Conservation (phyloP, 2,329 filamentous ascomycete species). For the Trichoderma brevicompactum region DNA sequence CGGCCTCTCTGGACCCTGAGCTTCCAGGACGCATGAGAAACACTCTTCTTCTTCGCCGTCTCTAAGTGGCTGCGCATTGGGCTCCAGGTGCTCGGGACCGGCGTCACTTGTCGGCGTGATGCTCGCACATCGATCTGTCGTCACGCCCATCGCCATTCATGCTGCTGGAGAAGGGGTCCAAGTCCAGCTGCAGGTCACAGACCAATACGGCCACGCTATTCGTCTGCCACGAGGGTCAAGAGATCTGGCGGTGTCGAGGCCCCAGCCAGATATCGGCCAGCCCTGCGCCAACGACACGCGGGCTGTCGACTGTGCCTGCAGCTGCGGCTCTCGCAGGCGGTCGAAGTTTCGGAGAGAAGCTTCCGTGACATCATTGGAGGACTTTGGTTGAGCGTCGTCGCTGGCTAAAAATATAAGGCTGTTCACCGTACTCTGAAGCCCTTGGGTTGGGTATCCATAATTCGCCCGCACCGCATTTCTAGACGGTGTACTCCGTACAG, state of each 20-base stretch:
- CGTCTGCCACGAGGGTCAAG: slow-evolving; percentile 6
- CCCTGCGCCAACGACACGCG: slow-evolving; percentile 5
- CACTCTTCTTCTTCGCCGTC: not conserved
- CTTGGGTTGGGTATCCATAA: not conserved
- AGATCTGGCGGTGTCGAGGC: slow-evolving; percentile 31
- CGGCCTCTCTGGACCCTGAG: slow-evolving; percentile 9
- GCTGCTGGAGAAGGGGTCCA: slow-evolving; percentile 5
- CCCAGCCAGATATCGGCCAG: slow-evolving; percentile 8
- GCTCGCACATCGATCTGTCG: slow-evolving; percentile 19
- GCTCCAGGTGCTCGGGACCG: not conserved
- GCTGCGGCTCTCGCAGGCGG: slow-evolving; percentile 7
- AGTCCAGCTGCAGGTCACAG: slow-evolving; percentile 20
- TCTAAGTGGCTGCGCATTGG: not conserved
- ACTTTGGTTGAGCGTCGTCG: not conserved
- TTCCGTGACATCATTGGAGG: slow-evolving; percentile 18
- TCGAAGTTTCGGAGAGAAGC: not conserved
- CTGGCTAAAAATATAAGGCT: not conserved
- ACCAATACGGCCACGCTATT: not conserved
- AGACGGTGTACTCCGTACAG: not conserved
- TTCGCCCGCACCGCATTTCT: not conserved
- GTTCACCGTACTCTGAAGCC: slow-evolving; percentile 1
- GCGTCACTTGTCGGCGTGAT: slow-evolving; percentile 5
- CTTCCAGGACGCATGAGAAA: not conserved
- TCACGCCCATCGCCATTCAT: slow-evolving; percentile 8
- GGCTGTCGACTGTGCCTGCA: slow-evolving; percentile 11